phyloP scores from a whole-genome alignment of 2,329 filamentous ascomycete species.

The Beauveria scarabaeidicola region DNA sequence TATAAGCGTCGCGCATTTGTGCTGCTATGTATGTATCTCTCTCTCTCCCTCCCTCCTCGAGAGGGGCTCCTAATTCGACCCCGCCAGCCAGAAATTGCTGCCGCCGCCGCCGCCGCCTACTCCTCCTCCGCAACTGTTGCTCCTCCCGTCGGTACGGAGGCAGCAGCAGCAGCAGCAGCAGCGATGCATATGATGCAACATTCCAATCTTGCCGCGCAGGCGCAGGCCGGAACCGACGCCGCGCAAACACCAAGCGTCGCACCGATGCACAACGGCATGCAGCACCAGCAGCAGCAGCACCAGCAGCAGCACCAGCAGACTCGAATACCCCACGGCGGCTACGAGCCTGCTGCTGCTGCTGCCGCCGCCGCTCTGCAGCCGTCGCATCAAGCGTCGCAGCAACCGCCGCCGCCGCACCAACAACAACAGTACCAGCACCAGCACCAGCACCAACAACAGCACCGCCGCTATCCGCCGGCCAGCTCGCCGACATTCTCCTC shows the following conservation, averaged over 20 bases:
- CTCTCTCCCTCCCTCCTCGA: no score
- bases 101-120: neutral
- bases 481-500: neutral
- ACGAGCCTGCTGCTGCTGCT: neutral
- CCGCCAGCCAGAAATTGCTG: no score
- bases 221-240: neutral
- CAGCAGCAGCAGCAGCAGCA: neutral
- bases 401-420: neutral
- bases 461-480: neutral
- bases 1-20: no score
- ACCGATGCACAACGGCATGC: neutral
- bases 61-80: no score
- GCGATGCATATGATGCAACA: neutral
- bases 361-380: neutral
- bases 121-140: neutral
- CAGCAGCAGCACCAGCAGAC: neutral
- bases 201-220: neutral
- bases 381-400: conserved; percentile 1
- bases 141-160: neutral
- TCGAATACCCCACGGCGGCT: neutral
- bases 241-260: neutral
- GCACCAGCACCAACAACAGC: neutral
- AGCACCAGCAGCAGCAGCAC: neutral
- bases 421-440: neutral
- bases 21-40: no score